Evolutionary conservation across 106 monocot species (phyloP).

Genomic region (Triglochin maritima): DNA sequence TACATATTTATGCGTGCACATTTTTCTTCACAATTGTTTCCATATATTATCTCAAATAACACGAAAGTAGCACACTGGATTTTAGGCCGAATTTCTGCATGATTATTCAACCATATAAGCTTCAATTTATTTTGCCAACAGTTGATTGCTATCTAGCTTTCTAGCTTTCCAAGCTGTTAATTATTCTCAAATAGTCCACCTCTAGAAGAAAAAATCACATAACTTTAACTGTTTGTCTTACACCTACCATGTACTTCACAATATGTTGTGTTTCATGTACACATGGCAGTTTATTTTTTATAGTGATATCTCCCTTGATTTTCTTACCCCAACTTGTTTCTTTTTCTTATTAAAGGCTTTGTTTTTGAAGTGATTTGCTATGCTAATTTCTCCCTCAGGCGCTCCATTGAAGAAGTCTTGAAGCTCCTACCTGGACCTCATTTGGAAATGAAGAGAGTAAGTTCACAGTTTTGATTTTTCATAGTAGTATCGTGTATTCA

Average conservation of each 20-base stretch:
- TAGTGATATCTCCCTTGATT: neutral
- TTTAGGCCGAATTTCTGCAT: neutral
- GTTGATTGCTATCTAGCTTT: too few species aligned
- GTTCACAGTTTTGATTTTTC: constrained; percentile 8
- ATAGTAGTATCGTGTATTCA: too few species aligned
- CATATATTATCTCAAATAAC: too few species aligned
- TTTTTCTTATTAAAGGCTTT: neutral
- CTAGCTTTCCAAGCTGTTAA: too few species aligned
- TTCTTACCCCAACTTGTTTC: neutral
- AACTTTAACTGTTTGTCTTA: too few species aligned
- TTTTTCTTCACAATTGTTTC: too few species aligned
- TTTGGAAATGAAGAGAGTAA: constrained; percentile 81
- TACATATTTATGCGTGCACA: neutral
- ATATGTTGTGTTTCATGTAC: too few species aligned
- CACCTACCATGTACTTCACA: too few species aligned
- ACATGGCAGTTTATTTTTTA: neutral
- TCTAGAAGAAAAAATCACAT: too few species aligned
- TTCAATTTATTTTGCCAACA: too few species aligned
- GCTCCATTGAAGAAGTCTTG: constrained; percentile 87
- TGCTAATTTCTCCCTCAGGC: constrained; percentile 36
- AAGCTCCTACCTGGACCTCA: constrained; percentile 89
- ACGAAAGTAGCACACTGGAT: too few species aligned
- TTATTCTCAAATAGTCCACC: too few species aligned
- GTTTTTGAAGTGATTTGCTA: neutral
- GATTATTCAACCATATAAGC: neutral